These are phyloP conservation scores for Agaricus sinodeliciosus DNA, from an alignment of 768 basidiomycete species.

Conservation along the genomic window DNA sequence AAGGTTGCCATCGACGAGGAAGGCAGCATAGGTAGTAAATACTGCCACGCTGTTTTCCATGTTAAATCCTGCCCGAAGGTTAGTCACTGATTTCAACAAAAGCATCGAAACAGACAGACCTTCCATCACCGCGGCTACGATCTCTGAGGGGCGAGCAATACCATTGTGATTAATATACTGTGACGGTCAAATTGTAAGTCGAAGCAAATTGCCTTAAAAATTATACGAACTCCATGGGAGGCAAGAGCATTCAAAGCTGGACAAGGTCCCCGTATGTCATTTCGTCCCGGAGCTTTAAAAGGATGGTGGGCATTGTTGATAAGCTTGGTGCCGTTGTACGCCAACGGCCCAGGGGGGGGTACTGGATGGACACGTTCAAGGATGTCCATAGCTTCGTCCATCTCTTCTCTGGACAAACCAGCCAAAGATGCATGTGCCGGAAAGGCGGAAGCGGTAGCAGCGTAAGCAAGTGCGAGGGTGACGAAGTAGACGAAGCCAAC, in stretches of 20 bases:
- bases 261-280: constrained; percentile 15
- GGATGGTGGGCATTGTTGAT: constrained; percentile 14
- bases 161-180: constrained; percentile 13
- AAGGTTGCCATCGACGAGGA: constrained; percentile 17
- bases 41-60: constrained; percentile 13
- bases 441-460: constrained; percentile 12
- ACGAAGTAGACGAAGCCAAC: background rate
- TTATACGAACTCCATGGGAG: constrained; percentile 13
- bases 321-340: constrained; percentile 12
- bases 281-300: constrained; percentile 9
- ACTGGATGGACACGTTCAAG: constrained; percentile 1
- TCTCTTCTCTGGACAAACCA: constrained; percentile 16
- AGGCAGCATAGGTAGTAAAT: constrained; percentile 14
- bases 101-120: constrained; percentile 1
- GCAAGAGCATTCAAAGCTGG: constrained; percentile 17
- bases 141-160: constrained; percentile 12
- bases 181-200: background rate
- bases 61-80: constrained; percentile 13
- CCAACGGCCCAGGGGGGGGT: constrained; percentile 7
- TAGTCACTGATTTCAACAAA: background rate
- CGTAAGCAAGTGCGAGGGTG: background rate
- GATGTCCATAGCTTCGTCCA: constrained; percentile 11
- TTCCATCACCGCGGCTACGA: constrained; percentile 13
- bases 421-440: constrained; percentile 19
- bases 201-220: background rate